These are phyloP conservation scores for Starmera dryadoides DNA, from an alignment of 805 yeast species.

Conservation along the genomic window DNA sequence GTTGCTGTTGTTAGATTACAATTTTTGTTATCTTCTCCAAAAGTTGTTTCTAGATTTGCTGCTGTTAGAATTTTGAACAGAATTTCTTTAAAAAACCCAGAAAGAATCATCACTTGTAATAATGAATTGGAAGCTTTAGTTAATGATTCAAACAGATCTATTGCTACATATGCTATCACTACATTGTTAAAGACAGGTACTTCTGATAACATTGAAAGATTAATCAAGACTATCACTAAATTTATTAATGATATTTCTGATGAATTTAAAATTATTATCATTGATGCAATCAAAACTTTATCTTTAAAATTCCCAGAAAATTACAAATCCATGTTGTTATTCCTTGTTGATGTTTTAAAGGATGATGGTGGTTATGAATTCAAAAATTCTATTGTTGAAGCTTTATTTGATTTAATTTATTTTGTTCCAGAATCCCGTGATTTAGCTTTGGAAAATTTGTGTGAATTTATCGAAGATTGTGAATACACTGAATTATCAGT, in stretches of 20 bases:
- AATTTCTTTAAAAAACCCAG: conserved; percentile 76
- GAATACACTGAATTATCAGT: conserved; percentile 91
- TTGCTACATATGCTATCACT: conserved; percentile 95
- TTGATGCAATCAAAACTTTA: conserved; percentile 89
- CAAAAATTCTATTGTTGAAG: conserved; percentile 85
- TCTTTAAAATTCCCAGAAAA: conserved; percentile 91
- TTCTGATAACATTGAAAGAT: conserved; percentile 79
- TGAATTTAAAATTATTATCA: conserved; percentile 90
- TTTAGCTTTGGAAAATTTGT: conserved; percentile 75
- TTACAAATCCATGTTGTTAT: conserved; percentile 72
- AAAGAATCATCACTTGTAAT: conserved; percentile 71
- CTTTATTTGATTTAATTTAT: conserved; percentile 84
- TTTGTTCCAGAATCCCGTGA: conserved; percentile 81
- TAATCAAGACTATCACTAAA: conserved; percentile 78
- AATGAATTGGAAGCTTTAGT: conserved; percentile 81
- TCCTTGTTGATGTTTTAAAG: conserved; percentile 76
- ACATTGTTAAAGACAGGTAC: conserved; percentile 93
- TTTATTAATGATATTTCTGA: conserved; percentile 93
- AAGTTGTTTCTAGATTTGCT: conserved; percentile 85
- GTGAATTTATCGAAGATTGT: conserved; percentile 98
- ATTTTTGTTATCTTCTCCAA: conserved; percentile 74
- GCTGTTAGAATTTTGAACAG: conserved; percentile 87
- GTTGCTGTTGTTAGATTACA: conserved; percentile 70
- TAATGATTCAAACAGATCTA: conserved; percentile 81
- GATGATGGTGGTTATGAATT: conserved; percentile 87